Evolutionary conservation across 495 filamentous ascomycete genomes (phyloP).

Genomic region (Haplographium delicatum): DNA sequence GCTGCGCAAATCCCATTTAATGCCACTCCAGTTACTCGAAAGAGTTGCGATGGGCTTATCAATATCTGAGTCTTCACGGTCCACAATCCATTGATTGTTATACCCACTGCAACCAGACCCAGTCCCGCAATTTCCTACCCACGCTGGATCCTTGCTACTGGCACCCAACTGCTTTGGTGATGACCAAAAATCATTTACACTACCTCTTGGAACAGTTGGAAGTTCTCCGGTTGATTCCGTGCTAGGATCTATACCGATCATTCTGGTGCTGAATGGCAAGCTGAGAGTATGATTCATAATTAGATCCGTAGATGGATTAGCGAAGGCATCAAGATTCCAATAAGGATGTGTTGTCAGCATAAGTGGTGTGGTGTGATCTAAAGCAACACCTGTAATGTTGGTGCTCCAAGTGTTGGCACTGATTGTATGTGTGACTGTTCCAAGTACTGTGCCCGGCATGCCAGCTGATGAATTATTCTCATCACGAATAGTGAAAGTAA

Average conservation of each 20-base stretch:
- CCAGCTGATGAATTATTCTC: slow-evolving; percentile 55
- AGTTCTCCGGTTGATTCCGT: slow-evolving; percentile 73
- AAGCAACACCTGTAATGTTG: slow-evolving; percentile 45
- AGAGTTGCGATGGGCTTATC: slow-evolving; percentile 56
- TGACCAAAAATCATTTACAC: slow-evolving; percentile 67
- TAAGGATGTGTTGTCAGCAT: slow-evolving; percentile 55
- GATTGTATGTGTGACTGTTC: slow-evolving; percentile 66
- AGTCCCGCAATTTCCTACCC: slow-evolving; percentile 55
- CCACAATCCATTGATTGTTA: slow-evolving; percentile 28
- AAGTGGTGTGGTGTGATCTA: slow-evolving; percentile 53
- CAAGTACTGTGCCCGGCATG: slow-evolving; percentile 70
- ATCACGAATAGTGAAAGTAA: slow-evolving; percentile 77
- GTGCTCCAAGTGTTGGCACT: slow-evolving; percentile 41
- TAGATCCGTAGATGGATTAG: slow-evolving; percentile 44
- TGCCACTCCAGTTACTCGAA: slow-evolving; percentile 58
- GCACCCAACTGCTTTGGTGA: slow-evolving; percentile 64
- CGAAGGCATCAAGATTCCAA: slow-evolving; percentile 83
- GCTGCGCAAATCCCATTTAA: slow-evolving; percentile 62
- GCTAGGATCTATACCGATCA: slow-evolving; percentile 65
- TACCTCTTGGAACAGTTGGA: slow-evolving; percentile 49
- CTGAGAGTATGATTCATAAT: slow-evolving; percentile 64
- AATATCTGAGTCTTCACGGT: slow-evolving; percentile 70
- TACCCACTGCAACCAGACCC: slow-evolving; percentile 7
- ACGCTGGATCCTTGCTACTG: slow-evolving; percentile 50
- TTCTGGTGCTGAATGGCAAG: slow-evolving; percentile 62